A percentile compares a stretch with the other conserved stretches of the same genome.
Evolutionary conservation across 495 filamentous ascomycete genomes (phyloP).

Genomic region (Daldinia vernicosa): DNA sequence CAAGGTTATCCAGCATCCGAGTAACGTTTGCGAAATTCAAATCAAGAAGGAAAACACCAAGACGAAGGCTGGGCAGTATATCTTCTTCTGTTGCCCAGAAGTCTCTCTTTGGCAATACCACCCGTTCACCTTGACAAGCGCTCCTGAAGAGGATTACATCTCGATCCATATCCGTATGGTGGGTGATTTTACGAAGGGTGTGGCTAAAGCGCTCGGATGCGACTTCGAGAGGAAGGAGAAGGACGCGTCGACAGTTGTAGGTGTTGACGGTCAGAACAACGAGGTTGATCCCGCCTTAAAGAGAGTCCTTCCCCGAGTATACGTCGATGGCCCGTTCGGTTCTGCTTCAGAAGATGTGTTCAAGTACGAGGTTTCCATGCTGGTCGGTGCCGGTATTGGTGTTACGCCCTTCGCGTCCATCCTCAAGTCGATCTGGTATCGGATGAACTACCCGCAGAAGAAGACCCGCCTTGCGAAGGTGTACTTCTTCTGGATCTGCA

Average conservation of each 20-base stretch:
- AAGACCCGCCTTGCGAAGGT: constrained; percentile 78
- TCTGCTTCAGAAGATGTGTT: constrained; percentile 80
- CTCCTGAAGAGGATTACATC: constrained; percentile 83
- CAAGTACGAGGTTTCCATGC: constrained; percentile 76
- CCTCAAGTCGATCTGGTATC: constrained; percentile 86
- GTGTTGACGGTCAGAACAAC: constrained; percentile 65
- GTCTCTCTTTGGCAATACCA: constrained; percentile 83
- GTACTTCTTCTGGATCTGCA: constrained; percentile 87
- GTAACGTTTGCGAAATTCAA: constrained; percentile 84
- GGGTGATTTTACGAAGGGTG: constrained; percentile 71
- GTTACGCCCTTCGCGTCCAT: constrained; percentile 81
- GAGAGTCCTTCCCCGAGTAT: constrained; percentile 74
- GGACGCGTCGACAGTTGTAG: constrained; percentile 68
- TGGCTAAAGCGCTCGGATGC: constrained; percentile 74
- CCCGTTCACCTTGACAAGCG: constrained; percentile 80
- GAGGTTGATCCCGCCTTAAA: constrained; percentile 74
- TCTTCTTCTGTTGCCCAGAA: constrained; percentile 83
- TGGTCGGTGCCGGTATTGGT: constrained; percentile 76
- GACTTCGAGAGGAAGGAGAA: constrained; percentile 67
- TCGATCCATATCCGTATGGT: constrained; percentile 79
- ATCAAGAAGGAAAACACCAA: constrained; percentile 84
- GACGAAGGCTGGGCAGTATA: constrained; percentile 82
- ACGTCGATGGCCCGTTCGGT: constrained; percentile 83
- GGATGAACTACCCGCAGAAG: constrained; percentile 82
- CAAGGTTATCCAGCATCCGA: constrained; percentile 84